Conservation (phyloP, 306 rosid species). For the Hylodesmum podocarpum region DNA sequence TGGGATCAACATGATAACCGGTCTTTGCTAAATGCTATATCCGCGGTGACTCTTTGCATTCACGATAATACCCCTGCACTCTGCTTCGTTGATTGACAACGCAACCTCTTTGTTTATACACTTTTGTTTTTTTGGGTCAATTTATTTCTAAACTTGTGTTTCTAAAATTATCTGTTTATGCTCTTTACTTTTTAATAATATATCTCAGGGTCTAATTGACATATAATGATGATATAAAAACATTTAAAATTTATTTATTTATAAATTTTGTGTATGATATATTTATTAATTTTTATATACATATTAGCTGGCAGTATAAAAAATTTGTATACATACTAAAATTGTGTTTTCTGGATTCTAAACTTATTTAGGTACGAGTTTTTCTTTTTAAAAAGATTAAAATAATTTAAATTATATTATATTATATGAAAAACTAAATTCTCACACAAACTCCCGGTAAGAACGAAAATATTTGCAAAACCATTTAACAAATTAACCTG, state of each 20-base stretch:
- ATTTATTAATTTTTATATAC: too few relatives aligned
- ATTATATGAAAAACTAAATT: too few relatives aligned
- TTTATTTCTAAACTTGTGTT: neutral
- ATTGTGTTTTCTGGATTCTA: neutral
- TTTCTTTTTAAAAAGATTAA: neutral
- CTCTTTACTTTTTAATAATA: neutral
- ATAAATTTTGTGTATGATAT: too few relatives aligned
- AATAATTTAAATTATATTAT: too few relatives aligned
- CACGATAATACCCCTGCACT: neutral
- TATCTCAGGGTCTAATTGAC: too few relatives aligned
- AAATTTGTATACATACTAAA: too few relatives aligned
- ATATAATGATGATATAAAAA: too few relatives aligned
- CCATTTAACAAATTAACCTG: too few relatives aligned
- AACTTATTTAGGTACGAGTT: neutral
- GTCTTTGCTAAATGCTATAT: neutral
- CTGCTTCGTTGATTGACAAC: neutral
- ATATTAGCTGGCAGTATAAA: too few relatives aligned
- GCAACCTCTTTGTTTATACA: neutral
- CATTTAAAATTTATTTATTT: too few relatives aligned
- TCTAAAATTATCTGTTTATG: neutral
- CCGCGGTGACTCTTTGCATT: neutral
- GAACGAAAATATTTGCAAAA: too few relatives aligned
- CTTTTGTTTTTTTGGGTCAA: neutral
- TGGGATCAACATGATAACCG: conserved; percentile 14
- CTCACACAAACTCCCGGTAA: too few relatives aligned